These are phyloP conservation scores for Penicillium corylophilum DNA, from an alignment of 2,329 filamentous ascomycete genomes.

Conservation along the genomic window DNA sequence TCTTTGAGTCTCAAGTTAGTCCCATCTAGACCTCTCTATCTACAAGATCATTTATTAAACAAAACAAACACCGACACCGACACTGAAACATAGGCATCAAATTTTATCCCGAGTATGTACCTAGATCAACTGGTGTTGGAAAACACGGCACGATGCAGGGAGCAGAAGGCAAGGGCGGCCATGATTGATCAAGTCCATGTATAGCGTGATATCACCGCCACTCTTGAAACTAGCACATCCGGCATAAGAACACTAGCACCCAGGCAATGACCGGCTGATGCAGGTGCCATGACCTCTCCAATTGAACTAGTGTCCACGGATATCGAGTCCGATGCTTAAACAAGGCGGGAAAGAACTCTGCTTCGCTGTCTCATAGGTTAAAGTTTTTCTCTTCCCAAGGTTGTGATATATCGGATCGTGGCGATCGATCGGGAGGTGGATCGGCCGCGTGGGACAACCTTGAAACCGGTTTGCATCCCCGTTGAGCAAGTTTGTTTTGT, in stretches of 20 bases:
- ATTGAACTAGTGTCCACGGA: background rate
- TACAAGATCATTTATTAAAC: background rate
- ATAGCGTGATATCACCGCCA: background rate
- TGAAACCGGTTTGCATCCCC: background rate
- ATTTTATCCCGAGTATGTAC: background rate
- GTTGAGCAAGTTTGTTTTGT: background rate
- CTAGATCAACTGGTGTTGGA: background rate
- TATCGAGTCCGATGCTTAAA: slow-evolving; percentile 1
- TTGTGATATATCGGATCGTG: slow-evolving; percentile 10
- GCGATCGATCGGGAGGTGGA: background rate
- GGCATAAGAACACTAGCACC: background rate
- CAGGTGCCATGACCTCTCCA: background rate
- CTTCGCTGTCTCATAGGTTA: background rate
- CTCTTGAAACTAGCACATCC: background rate
- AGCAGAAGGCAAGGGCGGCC: background rate
- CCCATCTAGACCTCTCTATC: background rate
- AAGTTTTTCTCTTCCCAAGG: background rate
- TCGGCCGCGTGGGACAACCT: background rate
- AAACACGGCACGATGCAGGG: background rate
- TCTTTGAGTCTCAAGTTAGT: background rate
- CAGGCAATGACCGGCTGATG: background rate
- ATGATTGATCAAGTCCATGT: background rate
- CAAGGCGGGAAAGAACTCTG: background rate
- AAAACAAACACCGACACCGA: background rate
- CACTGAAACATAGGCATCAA: background rate